A percentile compares a stretch with the other conserved stretches of the same genome.
Evolutionary conservation across 805 yeast species (phyloP).

Genomic region (Dipodascus albidus): DNA sequence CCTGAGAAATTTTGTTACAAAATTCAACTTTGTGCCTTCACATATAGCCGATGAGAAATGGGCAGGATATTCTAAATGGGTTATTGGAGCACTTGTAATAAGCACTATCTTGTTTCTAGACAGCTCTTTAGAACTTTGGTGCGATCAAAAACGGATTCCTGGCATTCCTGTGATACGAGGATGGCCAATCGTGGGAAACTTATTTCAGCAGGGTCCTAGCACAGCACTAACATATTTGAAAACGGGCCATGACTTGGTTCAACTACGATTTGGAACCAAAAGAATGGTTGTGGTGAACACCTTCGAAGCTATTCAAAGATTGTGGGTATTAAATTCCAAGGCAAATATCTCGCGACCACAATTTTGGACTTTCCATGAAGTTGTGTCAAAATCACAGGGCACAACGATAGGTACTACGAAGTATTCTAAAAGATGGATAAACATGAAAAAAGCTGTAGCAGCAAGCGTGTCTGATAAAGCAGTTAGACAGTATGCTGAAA

Average conservation of each 20-base stretch:
- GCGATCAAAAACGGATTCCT: not conserved
- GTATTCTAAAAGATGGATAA: conserved; percentile 24
- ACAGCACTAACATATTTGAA: not conserved
- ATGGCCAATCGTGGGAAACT: not conserved
- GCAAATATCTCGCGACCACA: conserved; percentile 59
- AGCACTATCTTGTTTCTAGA: not conserved
- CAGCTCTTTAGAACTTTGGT: not conserved
- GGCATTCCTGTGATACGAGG: not conserved
- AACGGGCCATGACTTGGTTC: conserved; percentile 33
- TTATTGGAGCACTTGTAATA: not conserved
- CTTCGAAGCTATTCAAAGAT: conserved; percentile 37
- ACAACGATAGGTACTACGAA: not conserved
- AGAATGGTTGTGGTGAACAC: conserved; percentile 59
- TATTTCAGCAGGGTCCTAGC: not conserved
- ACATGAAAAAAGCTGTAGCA: conserved; percentile 30
- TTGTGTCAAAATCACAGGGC: conserved; percentile 36
- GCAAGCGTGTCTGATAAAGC: conserved; percentile 15
- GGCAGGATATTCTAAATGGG: not conserved
- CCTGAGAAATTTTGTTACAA: not conserved
- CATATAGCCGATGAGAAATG: not conserved
- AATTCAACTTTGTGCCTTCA: not conserved
- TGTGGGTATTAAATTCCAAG: conserved; percentile 41
- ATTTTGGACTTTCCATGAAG: conserved; percentile 54
- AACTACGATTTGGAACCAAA: conserved; percentile 47
- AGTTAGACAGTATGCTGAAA: not conserved